Percentiles rank a stretch among this genome's conserved stretches.
phyloP scores from a whole-genome alignment of 768 basidiomycete genomes.

The Podaxis sp. region DNA sequence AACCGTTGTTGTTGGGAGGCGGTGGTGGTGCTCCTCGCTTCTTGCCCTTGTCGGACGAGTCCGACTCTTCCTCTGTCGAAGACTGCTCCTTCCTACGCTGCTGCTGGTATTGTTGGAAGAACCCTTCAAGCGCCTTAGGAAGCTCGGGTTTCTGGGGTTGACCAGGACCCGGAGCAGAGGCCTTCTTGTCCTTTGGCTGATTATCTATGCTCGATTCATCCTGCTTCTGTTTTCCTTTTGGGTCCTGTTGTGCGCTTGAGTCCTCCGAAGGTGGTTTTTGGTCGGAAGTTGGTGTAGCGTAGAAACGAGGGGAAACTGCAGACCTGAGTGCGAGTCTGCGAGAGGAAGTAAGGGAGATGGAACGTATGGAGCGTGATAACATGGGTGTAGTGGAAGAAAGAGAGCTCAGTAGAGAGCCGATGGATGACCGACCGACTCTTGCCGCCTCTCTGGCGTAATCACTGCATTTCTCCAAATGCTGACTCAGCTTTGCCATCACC shows the following conservation, averaged over 20 bases:
- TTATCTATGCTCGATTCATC: conserved; percentile 17
- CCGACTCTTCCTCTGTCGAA: conserved; percentile 27
- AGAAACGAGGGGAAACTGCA: conserved; percentile 29
- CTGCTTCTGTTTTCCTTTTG: conserved; percentile 20
- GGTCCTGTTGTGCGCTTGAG: conserved; percentile 24
- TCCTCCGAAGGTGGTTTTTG: conserved; percentile 26
- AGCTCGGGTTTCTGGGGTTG: conserved; percentile 42
- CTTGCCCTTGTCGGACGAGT: conserved; percentile 37
- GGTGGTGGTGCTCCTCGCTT: conserved; percentile 45
- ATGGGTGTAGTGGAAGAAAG: conserved; percentile 34
- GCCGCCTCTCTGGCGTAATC: conserved; percentile 13
- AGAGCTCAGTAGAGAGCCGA: conserved; percentile 16
- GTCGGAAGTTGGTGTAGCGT: conserved; percentile 48
- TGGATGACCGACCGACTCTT: conserved; percentile 6
- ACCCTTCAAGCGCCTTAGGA: conserved; percentile 73
- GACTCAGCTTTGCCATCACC: conserved; percentile 8
- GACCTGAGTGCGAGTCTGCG: conserved; percentile 25
- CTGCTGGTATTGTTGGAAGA: conserved; percentile 69
- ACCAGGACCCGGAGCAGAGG: conserved; percentile 23
- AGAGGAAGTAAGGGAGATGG: conserved; percentile 43
- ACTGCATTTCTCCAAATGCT: conserved; percentile 5
- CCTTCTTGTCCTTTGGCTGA: conserved; percentile 25
- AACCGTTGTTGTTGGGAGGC: conserved; percentile 42
- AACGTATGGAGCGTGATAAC: conserved; percentile 65
- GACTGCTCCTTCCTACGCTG: conserved; percentile 39